A percentile compares a stretch with the other conserved stretches of the same genome.
Conservation (phyloP, 2,329 filamentous ascomycete genomes). For the Colletotrichum agaves region DNA sequence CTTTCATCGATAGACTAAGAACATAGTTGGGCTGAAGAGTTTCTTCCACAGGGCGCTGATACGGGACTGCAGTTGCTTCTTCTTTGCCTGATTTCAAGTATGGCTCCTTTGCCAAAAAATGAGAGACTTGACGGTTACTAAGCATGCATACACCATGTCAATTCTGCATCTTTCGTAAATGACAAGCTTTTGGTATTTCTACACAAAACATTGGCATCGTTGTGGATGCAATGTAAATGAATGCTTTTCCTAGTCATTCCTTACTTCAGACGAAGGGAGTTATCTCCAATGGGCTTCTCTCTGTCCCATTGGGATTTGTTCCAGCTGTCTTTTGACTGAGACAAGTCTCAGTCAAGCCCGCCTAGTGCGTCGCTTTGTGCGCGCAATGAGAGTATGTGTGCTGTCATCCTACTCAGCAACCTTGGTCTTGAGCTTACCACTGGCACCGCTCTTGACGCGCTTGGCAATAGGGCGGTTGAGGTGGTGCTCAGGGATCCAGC, state of each 20-base stretch:
- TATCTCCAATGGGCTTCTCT: background rate
- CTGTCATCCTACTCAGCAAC: conserved; percentile 26
- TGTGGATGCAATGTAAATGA: conserved; percentile 29
- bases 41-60: no score
- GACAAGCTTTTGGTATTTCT: conserved; percentile 1
- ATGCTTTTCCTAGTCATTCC: conserved; percentile 10
- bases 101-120: no score
- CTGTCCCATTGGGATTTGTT: background rate
- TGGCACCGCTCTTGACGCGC: conserved; percentile 70
- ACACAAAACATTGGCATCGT: background rate
- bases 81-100: no score
- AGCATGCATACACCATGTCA: background rate
- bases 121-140: no score
- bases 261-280: background rate
- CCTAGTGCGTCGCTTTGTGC: conserved; percentile 10
- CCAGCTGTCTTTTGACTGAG: background rate
- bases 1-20: no score
- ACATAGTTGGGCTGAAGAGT: no score
- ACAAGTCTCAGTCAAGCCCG: conserved; percentile 6
- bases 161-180: background rate
- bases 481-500: conserved; percentile 92
- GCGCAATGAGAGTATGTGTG: background rate
- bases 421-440: conserved; percentile 50
- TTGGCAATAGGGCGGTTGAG: conserved; percentile 84
- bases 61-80: no score